These are phyloP conservation scores for Boechera retrofracta DNA, from an alignment of 345 rosid species.

Conservation along the genomic window DNA sequence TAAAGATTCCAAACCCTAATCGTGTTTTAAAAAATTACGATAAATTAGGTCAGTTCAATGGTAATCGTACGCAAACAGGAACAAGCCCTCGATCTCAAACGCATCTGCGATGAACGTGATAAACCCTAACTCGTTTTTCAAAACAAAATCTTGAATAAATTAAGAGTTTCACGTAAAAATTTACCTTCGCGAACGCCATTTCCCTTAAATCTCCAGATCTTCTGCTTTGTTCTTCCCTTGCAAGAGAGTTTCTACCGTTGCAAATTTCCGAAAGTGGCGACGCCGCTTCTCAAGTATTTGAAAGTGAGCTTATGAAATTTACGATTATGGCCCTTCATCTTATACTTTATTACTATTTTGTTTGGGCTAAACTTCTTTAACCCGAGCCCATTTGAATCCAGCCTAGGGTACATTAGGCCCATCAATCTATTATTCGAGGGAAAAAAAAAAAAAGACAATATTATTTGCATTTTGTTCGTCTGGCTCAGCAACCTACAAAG, in stretches of 20 bases:
- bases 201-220: conserved; percentile 34
- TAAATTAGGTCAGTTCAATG: too few species aligned
- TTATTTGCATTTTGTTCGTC: background rate
- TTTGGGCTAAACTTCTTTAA: background rate
- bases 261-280: conserved; percentile 6
- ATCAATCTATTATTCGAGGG: background rate
- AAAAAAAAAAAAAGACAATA: background rate
- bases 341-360: background rate
- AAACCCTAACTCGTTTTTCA: conserved; percentile 13
- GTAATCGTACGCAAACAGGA: too few species aligned
- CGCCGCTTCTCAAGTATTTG: conserved; percentile 34
- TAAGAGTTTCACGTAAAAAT: background rate
- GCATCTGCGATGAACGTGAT: background rate
- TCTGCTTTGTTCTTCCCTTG: conserved; percentile 9
- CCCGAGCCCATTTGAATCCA: background rate
- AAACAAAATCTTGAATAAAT: background rate
- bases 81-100: conserved; percentile 1
- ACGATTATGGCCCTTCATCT: conserved; percentile 17
- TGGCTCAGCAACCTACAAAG: conserved; percentile 67
- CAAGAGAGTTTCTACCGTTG: conserved; percentile 32
- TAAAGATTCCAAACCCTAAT: conserved; percentile 21
- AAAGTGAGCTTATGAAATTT: background rate
- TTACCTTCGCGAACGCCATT: conserved; percentile 46
- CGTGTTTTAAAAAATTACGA: too few species aligned
- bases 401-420: background rate